These are phyloP conservation scores for Citrus australasica DNA, from an alignment of 345 rosid species.

Conservation along the genomic window DNA sequence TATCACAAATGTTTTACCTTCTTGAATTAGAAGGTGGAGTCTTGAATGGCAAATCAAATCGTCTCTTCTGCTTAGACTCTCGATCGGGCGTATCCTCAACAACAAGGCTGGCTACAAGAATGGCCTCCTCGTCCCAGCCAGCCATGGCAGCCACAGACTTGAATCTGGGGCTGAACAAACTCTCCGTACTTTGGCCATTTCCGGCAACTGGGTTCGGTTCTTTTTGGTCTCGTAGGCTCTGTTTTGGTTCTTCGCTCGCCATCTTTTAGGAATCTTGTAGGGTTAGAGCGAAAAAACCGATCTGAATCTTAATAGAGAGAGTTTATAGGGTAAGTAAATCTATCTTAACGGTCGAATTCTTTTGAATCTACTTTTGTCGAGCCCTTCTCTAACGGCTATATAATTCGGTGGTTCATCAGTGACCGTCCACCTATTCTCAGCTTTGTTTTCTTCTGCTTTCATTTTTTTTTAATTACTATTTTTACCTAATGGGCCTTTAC, in stretches of 20 bases:
- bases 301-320: neutral
- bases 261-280: slow-evolving; percentile 23
- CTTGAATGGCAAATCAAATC: slow-evolving; percentile 49
- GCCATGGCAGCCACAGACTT: slow-evolving; percentile 89
- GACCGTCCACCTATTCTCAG: neutral
- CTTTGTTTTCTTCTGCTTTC: neutral
- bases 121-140: slow-evolving; percentile 96
- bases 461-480: neutral
- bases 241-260: slow-evolving; percentile 36
- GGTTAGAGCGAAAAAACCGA: neutral
- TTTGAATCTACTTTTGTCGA: neutral
- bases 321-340: neutral
- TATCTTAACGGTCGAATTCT: slow-evolving; percentile 32
- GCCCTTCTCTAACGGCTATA: slow-evolving; percentile 20
- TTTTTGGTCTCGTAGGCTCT: slow-evolving; percentile 26
- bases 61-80: slow-evolving; percentile 52
- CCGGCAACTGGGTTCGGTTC: slow-evolving; percentile 19
- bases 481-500: neutral
- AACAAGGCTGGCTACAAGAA: slow-evolving; percentile 62
- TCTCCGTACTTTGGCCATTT: slow-evolving; percentile 29
- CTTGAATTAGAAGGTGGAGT: slow-evolving; percentile 70
- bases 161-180: slow-evolving; percentile 75
- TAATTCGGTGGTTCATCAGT: neutral
- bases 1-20: slow-evolving; percentile 41
- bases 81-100: slow-evolving; percentile 92